Base-by-base conservation (phyloP, 163 green algal species). In the Scenedesmus sp. region DNA sequence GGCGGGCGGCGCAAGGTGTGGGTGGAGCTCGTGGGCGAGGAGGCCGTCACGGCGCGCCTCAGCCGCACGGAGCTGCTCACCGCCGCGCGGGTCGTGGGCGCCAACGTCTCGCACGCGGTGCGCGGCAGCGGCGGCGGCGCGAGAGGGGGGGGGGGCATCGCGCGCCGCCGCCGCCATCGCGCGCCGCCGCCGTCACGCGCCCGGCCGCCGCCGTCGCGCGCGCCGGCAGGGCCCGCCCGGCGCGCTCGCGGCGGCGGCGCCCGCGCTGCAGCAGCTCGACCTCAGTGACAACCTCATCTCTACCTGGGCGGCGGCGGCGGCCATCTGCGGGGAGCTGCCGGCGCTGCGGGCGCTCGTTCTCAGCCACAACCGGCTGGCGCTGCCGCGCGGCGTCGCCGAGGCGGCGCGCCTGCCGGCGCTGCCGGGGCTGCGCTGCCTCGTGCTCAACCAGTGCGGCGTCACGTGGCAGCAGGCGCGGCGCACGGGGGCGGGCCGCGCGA, bases 381-480 rank as follows among this genome's bases (percentile, higher is more conserved):
- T 80, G 51, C 58, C 79, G 4, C 11, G 28, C 47, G 63, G 56
- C 66, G 33, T 18, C 7, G 17, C 4, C 33, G 26, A 24, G 34
- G 28, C n/a, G 17, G n/a, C 42, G 24, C 3, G 7, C 18, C 62
- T 45, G 36, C 39, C 67, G 24, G 36, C 31, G 57, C 84, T 91
- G 53, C n/a, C 71, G 1, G 58, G 66, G 9, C 82, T 95, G 34
- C 70, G 73, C 3, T 83, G 71, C 17, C 76, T 96, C 20, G 91
- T 96, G 20, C 79, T 95, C 0, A 95, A 93, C 60, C 66, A 83
- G 58, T 92, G 86, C 62, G 67, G 50, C 24, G 53, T 92, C 15
- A 65, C 39, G 0, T 94, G 90, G 90, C 69, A 56, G 31, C 67
- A 91, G 58, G 84, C 90, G 33, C 11, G 65, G 28, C 24, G 26